Evolutionary conservation across 1,284 basidiomycete species (phyloP), one percentile per base, ranked within the genome.

Genomic region (Cystobasidium pallidum): DNA sequence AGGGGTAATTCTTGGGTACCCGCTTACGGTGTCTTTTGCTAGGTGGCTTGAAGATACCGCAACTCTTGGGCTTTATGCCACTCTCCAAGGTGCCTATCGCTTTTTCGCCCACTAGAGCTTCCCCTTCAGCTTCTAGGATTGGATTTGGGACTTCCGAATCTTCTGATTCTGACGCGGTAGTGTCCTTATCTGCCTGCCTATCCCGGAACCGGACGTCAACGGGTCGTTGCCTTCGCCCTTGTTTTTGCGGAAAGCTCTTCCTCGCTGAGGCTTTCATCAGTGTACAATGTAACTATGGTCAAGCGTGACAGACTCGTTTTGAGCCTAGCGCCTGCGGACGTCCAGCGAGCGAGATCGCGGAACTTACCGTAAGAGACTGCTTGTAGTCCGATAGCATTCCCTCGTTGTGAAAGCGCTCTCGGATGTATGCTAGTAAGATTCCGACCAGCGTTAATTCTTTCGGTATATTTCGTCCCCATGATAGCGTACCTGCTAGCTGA

Each of bases 261-360:
- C 67, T 34, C 4, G 67, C 67, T n/a, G 67, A 70, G 8, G 67
- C 67, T 62, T 70, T 70, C 67, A 70, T 70, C 26, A 70, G 45
- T 6, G 67, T 70, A n/a, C 57, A 61, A 28, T 70, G 67, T 15
- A 70, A 39, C 67, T 70, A 15, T 17, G 8, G 21, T 10, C 6
- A 28, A 3, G 26, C 1, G 28, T 45, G 47, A 34, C 28, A 32
- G 28, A n/a, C 36, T 55, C 64, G 49, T 24, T 57, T 39, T 55
- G 24, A 10, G 11, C 13, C 26, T 52, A 2, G 4, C 43, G 26
- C 8, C 3, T 21, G 11, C 2, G 26, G 32, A 41, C 36, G 36
- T 13, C 36, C 36, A 39, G 13, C 13, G 13, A 39, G 6, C 24
- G n/a, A 1, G 26, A 8, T 6, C n/a, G 34, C 32, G n/a, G 26